Conservation (phyloP, 345 rosid genomes). For the Salix purpurea region DNA sequence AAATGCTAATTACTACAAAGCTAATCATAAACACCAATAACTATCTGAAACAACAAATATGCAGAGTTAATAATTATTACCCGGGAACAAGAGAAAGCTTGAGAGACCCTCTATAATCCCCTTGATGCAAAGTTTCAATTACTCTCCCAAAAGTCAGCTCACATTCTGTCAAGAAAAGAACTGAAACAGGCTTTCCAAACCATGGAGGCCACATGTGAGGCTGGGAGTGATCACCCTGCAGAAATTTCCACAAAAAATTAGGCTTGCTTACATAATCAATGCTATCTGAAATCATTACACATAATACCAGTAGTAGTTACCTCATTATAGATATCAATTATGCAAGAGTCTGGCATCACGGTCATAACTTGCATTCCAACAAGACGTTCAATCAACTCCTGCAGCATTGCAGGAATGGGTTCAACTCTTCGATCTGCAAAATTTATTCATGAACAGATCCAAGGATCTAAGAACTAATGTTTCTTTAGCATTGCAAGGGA, state of each 20-base stretch:
- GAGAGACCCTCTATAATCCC: slow-evolving; percentile 78
- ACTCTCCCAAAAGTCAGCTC: slow-evolving; percentile 69
- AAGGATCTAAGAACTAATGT: not conserved
- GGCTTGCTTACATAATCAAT: not conserved
- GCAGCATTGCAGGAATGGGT: slow-evolving; percentile 67
- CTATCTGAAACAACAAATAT: not conserved
- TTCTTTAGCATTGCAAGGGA: not conserved
- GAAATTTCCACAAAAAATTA: slow-evolving; percentile 9
- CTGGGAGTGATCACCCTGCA: slow-evolving; percentile 87
- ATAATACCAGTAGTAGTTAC: slow-evolving; percentile 21
- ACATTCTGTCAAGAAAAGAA: slow-evolving; percentile 75
- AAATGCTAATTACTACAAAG: not conserved
- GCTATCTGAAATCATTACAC: slow-evolving; percentile 5
- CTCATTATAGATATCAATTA: slow-evolving; percentile 82
- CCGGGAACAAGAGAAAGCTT: slow-evolving; percentile 79
- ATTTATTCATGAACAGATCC: not conserved
- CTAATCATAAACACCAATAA: not conserved
- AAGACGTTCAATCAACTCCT: slow-evolving; percentile 64
- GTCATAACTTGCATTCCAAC: slow-evolving; percentile 53
- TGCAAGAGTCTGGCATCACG: slow-evolving; percentile 76
- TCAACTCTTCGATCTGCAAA: slow-evolving; percentile 60
- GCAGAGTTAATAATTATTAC: slow-evolving; percentile 37
- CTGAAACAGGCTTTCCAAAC: slow-evolving; percentile 71
- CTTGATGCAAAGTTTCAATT: slow-evolving; percentile 55
- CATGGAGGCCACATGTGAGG: slow-evolving; percentile 69